Evolutionary conservation across 805 yeast genomes (phyloP).

Genomic region (Soucietia sequanensis): DNA sequence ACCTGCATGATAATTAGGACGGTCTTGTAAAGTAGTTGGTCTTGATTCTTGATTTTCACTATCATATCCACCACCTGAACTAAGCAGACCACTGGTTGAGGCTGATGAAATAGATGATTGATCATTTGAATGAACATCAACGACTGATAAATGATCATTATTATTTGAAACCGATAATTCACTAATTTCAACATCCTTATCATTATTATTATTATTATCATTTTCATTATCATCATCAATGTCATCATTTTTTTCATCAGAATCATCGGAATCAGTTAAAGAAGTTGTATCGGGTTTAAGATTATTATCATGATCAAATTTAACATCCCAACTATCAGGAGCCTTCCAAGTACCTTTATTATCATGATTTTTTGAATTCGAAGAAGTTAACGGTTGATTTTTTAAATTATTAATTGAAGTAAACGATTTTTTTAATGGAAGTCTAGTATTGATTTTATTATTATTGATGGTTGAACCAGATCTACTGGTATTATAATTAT

Average conservation of each 20-base stretch:
- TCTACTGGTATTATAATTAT: neutral
- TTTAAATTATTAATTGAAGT: neutral
- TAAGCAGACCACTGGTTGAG: slow-evolving; percentile 3
- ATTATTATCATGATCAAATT: slow-evolving; percentile 16
- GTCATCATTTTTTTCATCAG: slow-evolving; percentile 12
- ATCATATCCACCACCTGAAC: slow-evolving; percentile 3
- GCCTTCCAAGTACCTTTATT: slow-evolving; percentile 36
- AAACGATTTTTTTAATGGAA: slow-evolving; percentile 1
- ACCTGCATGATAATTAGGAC: too few species aligned
- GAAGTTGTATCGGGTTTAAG: slow-evolving; percentile 3
- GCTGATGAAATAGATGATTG: slow-evolving; percentile 3
- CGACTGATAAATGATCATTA: neutral
- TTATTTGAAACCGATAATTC: neutral
- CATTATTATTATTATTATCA: slow-evolving; percentile 3
- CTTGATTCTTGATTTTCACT: neutral
- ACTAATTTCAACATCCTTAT: neutral
- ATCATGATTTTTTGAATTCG: neutral
- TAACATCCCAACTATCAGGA: slow-evolving; percentile 51
- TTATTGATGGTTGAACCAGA: neutral
- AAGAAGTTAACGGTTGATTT: neutral
- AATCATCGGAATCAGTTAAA: slow-evolving; percentile 16
- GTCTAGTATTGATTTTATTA: neutral
- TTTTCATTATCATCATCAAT: slow-evolving; percentile 6
- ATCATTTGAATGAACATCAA: neutral
- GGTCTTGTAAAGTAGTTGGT: neutral